phyloP scores from a whole-genome alignment of 2,329 filamentous ascomycete genomes.

The Ophiostoma sp. region DNA sequence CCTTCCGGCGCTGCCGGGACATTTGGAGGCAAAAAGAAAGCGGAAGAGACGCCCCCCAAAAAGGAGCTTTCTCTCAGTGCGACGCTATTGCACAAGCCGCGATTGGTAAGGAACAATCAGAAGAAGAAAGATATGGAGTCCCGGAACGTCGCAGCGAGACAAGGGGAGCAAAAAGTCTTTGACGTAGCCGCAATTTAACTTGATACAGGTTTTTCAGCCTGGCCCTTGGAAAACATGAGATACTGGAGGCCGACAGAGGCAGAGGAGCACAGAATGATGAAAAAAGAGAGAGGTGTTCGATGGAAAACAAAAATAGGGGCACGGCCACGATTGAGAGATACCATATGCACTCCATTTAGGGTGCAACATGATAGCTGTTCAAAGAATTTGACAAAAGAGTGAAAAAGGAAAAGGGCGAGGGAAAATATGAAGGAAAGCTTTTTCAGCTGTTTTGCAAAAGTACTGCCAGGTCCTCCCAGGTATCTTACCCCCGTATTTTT shows the following conservation, averaged over 20 bases:
- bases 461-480: not conserved
- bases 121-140: not conserved
- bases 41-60: not conserved
- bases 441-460: not conserved
- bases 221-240: not conserved
- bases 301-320: not conserved
- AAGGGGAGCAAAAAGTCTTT: not conserved
- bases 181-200: slow-evolving; percentile 20
- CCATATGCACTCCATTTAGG: not conserved
- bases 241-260: not conserved
- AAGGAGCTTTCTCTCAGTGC: not conserved
- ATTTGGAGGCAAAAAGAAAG: not conserved
- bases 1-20: slow-evolving; percentile 8
- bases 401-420: not conserved
- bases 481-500: not conserved
- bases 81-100: not conserved
- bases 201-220: not conserved
- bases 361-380: not conserved
- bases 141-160: not conserved
- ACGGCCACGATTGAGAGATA: not conserved
- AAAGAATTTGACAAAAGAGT: not conserved
- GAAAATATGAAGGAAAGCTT: not conserved
- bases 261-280: not conserved
- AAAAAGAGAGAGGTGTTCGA: not conserved
- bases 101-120: not conserved